Evolutionary conservation across 176 grass and related monocot genomes (phyloP).

Genomic region (Triticum urartu): DNA sequence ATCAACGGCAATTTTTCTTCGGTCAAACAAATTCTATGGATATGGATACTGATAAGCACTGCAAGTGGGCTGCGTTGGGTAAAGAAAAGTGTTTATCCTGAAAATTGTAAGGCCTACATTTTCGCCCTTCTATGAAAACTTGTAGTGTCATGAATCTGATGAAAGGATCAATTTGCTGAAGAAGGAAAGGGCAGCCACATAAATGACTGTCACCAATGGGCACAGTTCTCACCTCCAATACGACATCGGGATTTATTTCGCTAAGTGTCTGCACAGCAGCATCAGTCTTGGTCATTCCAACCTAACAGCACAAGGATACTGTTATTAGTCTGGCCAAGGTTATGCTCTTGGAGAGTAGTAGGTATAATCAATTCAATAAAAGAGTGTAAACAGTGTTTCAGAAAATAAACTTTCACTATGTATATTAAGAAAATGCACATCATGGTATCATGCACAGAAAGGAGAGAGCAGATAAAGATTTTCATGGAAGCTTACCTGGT

Average conservation of each 20-base stretch:
- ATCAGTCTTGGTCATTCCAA: slow-evolving; percentile 99
- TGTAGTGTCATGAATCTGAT: neutral
- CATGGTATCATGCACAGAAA: neutral
- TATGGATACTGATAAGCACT: slow-evolving; percentile 1
- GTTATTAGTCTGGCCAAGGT: neutral
- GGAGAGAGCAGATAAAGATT: neutral
- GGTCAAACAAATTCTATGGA: neutral
- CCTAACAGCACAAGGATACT: slow-evolving; percentile 39
- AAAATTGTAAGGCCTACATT: neutral
- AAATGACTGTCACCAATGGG: neutral
- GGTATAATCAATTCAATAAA: neutral
- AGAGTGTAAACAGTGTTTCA: neutral
- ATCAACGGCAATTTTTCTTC: neutral
- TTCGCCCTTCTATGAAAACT: neutral
- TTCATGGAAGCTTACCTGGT: slow-evolving; percentile 57
- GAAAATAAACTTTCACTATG: neutral
- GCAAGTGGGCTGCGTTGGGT: neutral
- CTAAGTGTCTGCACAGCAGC: slow-evolving; percentile 90
- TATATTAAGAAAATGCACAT: neutral
- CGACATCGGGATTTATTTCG: slow-evolving; percentile 94
- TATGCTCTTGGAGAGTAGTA: neutral
- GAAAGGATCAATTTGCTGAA: slow-evolving; percentile 19
- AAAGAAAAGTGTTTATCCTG: neutral
- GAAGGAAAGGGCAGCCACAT: neutral
- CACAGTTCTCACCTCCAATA: slow-evolving; percentile 68